phyloP scores from a whole-genome alignment of 768 basidiomycete genomes.

The Calocera viscosa region DNA sequence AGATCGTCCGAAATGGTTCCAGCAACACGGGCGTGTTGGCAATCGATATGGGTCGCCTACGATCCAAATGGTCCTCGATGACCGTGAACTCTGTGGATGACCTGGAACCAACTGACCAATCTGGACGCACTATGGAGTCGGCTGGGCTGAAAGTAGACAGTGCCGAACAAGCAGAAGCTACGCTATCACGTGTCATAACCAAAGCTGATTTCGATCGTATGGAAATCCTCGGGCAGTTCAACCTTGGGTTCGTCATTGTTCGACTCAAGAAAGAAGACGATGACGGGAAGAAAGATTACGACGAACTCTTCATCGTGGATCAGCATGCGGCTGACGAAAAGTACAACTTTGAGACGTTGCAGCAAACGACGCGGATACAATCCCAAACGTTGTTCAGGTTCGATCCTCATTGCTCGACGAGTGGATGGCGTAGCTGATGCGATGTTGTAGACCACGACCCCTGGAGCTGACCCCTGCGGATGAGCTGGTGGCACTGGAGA shows the following conservation, averaged over 20 bases:
- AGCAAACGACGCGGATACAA: slow-evolving; percentile 77
- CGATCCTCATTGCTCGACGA: slow-evolving; percentile 19
- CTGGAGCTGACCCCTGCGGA: slow-evolving; percentile 82
- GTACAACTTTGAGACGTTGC: slow-evolving; percentile 92
- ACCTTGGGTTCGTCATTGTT: slow-evolving; percentile 84
- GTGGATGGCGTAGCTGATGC: not conserved
- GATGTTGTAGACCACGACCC: slow-evolving; percentile 45
- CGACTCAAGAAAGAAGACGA: slow-evolving; percentile 38
- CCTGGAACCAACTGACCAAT: not conserved
- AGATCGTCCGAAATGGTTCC: slow-evolving; percentile 30
- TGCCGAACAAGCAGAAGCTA: slow-evolving; percentile 42
- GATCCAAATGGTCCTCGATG: slow-evolving; percentile 18
- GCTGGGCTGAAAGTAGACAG: slow-evolving; percentile 32
- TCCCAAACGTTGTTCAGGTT: slow-evolving; percentile 76
- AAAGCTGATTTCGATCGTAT: slow-evolving; percentile 77
- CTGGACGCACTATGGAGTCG: not conserved
- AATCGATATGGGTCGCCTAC: slow-evolving; percentile 11
- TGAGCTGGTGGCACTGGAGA: slow-evolving; percentile 76
- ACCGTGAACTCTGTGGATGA: not conserved
- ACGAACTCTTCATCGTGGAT: slow-evolving; percentile 93
- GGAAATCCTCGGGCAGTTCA: slow-evolving; percentile 88
- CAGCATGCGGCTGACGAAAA: slow-evolving; percentile 98
- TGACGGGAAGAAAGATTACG: slow-evolving; percentile 30
- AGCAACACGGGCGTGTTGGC: slow-evolving; percentile 23
- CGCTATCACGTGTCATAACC: slow-evolving; percentile 69